phyloP scores from a whole-genome alignment of 331 rosid genomes.

The Ulmus americana region DNA sequence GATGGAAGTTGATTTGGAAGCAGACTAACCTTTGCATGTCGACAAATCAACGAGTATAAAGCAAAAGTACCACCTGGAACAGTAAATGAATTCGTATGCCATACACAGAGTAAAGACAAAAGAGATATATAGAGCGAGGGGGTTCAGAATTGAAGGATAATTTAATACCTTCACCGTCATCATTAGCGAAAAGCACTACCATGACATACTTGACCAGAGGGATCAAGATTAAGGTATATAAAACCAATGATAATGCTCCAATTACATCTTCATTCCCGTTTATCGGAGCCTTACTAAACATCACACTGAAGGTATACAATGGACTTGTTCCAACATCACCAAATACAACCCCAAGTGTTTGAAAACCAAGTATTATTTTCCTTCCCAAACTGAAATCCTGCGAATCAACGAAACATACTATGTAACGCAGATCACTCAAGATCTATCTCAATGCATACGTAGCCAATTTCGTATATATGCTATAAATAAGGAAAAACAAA shows the following conservation, averaged over 20 bases:
- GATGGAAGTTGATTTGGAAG: constrained; percentile 97
- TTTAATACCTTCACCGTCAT: constrained; percentile 87
- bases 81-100: not conserved
- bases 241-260: constrained; percentile 85
- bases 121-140: not conserved
- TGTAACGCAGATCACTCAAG: not conserved
- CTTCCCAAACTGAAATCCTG: constrained; percentile 74
- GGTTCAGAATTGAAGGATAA: constrained; percentile 3
- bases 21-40: constrained; percentile 98
- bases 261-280: constrained; percentile 75
- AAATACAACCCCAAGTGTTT: constrained; percentile 95
- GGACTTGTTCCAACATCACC: constrained; percentile 99
- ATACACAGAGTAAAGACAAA: not conserved
- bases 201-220: constrained; percentile 86
- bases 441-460: not conserved
- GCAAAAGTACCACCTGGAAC: constrained; percentile 98
- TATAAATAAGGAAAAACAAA: not conserved
- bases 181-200: constrained; percentile 92
- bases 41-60: constrained; percentile 92
- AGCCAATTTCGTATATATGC: not conserved
- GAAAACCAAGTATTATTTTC: constrained; percentile 66
- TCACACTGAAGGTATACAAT: constrained; percentile 82
- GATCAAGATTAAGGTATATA: constrained; percentile 86
- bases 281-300: constrained; percentile 90
- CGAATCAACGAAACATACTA: constrained; percentile 16